Evolutionary conservation across 164 flowering plant genomes (phyloP).

Genomic region (Pachysandra terminalis): DNA sequence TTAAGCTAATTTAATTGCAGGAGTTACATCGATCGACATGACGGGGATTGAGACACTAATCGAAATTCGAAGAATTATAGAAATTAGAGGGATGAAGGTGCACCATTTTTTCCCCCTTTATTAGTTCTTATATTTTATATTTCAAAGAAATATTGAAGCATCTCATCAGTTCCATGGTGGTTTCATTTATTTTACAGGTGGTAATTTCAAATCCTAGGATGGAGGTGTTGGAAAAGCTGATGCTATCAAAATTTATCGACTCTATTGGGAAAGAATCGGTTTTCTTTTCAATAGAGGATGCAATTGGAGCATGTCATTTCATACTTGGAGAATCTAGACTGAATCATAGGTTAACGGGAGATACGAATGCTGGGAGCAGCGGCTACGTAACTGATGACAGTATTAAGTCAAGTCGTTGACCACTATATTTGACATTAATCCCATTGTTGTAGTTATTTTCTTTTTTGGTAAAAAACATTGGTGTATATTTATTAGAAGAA

Average conservation of each 20-base stretch:
- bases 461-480: too few species aligned
- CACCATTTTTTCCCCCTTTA: background rate
- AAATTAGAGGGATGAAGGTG: slow-evolving; percentile 50
- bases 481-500: too few species aligned
- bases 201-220: slow-evolving; percentile 55
- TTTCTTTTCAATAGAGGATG: slow-evolving; percentile 58
- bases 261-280: slow-evolving; percentile 50
- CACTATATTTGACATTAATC: too few species aligned
- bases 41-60: slow-evolving; percentile 58
- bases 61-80: slow-evolving; percentile 40
- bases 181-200: slow-evolving; percentile 39
- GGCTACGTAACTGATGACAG: background rate
- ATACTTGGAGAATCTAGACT: slow-evolving; percentile 16
- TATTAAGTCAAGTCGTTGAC: background rate
- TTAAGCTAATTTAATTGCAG: slow-evolving; percentile 28
- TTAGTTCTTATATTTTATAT: background rate
- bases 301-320: slow-evolving; percentile 42
- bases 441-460: background rate
- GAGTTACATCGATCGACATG: slow-evolving; percentile 64
- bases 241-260: slow-evolving; percentile 42
- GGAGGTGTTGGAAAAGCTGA: slow-evolving; percentile 67
- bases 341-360: background rate
- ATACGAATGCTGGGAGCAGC: background rate
- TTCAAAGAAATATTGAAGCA: background rate
- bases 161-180: background rate